Evolutionary conservation across 192 early-diverging fungal species (phyloP).

Genomic region (Linnemannia elongata): DNA sequence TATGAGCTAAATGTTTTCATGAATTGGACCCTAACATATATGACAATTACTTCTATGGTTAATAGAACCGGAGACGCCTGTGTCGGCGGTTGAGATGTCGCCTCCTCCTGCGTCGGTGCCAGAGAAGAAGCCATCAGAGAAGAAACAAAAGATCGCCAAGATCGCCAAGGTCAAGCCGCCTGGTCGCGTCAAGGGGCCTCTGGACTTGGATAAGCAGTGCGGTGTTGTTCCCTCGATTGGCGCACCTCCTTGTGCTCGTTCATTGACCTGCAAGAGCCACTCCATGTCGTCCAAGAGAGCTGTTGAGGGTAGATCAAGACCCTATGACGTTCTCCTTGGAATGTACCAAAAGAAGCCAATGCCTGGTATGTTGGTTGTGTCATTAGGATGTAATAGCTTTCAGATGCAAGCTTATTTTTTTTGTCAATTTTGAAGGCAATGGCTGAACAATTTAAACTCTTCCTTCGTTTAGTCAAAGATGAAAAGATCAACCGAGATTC

Average conservation of each 20-base stretch:
- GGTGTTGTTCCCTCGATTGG: constrained; percentile 78
- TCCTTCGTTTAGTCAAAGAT: constrained; percentile 45
- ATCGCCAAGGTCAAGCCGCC: constrained; percentile 66
- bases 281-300: constrained; percentile 88
- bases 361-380: constrained; percentile 64
- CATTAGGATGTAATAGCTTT: background rate
- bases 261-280: constrained; percentile 97
- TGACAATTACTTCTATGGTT: background rate
- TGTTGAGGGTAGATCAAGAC: constrained; percentile 86
- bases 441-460: background rate
- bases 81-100: constrained; percentile 49
- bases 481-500: constrained; percentile 57
- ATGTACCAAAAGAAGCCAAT: constrained; percentile 83
- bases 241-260: constrained; percentile 80
- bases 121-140: constrained; percentile 57
- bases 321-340: constrained; percentile 84
- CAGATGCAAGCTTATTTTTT: background rate
- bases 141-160: constrained; percentile 70
- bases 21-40: background rate
- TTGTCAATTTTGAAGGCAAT: background rate
- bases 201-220: constrained; percentile 94
- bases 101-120: constrained; percentile 35
- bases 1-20: background rate
- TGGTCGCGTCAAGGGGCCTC: constrained; percentile 69
- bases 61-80: constrained; percentile 34